Evolutionary conservation across 2,329 filamentous ascomycete species (phyloP).

Genomic region (Claviceps capensis): DNA sequence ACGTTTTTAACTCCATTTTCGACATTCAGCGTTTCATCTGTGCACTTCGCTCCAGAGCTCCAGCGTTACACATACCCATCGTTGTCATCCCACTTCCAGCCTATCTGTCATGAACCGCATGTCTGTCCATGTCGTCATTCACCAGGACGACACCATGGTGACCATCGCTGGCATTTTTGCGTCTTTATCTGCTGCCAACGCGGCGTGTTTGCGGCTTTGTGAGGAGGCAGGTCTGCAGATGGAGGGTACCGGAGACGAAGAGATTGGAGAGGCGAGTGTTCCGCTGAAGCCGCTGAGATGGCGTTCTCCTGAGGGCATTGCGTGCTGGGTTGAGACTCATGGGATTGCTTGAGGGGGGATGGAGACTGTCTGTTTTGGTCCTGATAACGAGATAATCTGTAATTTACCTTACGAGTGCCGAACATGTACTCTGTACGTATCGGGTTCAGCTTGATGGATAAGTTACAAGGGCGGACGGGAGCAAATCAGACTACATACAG

Average conservation of each 20-base stretch:
- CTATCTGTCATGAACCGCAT: not conserved
- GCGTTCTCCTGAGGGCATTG: conserved; percentile 21
- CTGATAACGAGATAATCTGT: no score
- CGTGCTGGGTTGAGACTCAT: conserved; percentile 25
- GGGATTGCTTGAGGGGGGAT: conserved; percentile 7
- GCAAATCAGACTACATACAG: no score
- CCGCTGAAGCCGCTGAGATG: conserved; percentile 19
- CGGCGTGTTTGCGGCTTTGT: conserved; percentile 17
- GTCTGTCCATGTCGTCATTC: conserved; percentile 19
- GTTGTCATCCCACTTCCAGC: not conserved
- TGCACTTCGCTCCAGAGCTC: no score
- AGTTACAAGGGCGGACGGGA: no score
- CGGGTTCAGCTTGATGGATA: no score
- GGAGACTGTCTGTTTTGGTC: no score
- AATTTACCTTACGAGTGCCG: no score
- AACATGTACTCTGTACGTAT: no score
- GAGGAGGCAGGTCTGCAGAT: conserved; percentile 14
- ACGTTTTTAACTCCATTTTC: no score
- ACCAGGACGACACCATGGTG: conserved; percentile 15
- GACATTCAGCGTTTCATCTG: not conserved
- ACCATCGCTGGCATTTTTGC: conserved; percentile 19
- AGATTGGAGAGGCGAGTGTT: conserved; percentile 6
- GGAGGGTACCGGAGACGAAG: conserved; percentile 6
- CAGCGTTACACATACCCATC: no score
- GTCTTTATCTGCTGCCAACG: conserved; percentile 22